These are phyloP conservation scores for Penicillium hesseltinei DNA, from an alignment of 2,329 filamentous ascomycete species.

Conservation along the genomic window DNA sequence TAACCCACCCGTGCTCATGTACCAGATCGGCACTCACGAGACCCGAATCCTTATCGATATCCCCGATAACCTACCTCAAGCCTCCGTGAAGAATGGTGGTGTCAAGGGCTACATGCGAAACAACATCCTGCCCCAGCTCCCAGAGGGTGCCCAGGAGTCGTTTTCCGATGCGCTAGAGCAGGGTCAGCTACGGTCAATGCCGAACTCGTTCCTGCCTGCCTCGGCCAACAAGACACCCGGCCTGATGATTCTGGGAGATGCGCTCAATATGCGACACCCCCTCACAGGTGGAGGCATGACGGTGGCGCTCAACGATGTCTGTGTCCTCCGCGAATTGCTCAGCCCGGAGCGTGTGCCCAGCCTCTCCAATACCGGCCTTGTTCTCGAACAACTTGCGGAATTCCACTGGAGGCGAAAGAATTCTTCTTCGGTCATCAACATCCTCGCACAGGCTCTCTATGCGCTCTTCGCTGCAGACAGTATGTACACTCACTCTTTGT, in stretches of 20 bases:
- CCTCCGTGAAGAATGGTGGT: slow-evolving; percentile 71
- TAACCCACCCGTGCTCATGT: slow-evolving; percentile 77
- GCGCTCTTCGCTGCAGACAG: slow-evolving; percentile 81
- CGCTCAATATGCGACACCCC: slow-evolving; percentile 99
- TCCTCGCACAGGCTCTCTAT: slow-evolving; percentile 94
- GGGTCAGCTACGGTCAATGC: slow-evolving; percentile 84
- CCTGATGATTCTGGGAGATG: slow-evolving; percentile 82
- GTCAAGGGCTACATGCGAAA: slow-evolving; percentile 81
- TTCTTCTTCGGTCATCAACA: slow-evolving; percentile 87
- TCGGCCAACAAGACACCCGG: slow-evolving; percentile 69
- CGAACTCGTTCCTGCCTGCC: slow-evolving; percentile 89
- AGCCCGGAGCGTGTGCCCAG: slow-evolving; percentile 65
- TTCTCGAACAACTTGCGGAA: slow-evolving; percentile 65
- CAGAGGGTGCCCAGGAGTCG: slow-evolving; percentile 66
- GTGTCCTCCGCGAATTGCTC: slow-evolving; percentile 72
- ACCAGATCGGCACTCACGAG: slow-evolving; percentile 95
- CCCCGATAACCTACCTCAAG: slow-evolving; percentile 71
- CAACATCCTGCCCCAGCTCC: slow-evolving; percentile 74
- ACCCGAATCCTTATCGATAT: slow-evolving; percentile 88
- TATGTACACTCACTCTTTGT: slow-evolving; percentile 24
- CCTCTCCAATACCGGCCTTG: slow-evolving; percentile 64
- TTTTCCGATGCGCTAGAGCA: slow-evolving; percentile 75
- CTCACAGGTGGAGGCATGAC: slow-evolving; percentile 98
- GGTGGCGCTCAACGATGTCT: slow-evolving; percentile 89
- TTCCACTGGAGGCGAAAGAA: slow-evolving; percentile 89